Evolutionary conservation across 768 basidiomycete genomes (phyloP).

Genomic region (Leccinellum albellum): DNA sequence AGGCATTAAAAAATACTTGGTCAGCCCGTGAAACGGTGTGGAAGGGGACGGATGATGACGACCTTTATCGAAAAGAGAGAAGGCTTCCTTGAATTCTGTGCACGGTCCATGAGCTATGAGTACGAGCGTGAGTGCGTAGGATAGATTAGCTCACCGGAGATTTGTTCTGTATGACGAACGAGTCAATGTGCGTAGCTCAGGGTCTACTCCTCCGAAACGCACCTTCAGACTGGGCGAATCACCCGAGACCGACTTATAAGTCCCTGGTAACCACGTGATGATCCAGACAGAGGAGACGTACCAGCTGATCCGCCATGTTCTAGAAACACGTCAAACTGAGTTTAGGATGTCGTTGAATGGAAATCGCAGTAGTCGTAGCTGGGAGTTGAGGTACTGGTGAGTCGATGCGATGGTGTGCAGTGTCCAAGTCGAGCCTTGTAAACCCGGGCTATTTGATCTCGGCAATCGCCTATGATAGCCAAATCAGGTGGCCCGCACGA

Average conservation of each 20-base stretch:
- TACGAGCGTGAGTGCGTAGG: neutral
- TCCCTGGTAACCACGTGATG: conserved; percentile 4
- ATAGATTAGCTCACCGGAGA: conserved; percentile 60
- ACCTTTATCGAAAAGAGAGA: conserved; percentile 97
- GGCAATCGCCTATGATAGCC: conserved; percentile 31
- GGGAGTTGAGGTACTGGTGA: conserved; percentile 1
- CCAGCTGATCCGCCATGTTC: conserved; percentile 57
- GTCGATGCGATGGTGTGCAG: conserved; percentile 6
- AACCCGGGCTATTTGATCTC: conserved; percentile 21
- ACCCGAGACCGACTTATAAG: conserved; percentile 17
- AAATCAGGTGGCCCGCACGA: conserved; percentile 16
- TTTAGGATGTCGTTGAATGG: neutral
- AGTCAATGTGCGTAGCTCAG: neutral
- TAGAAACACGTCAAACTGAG: conserved; percentile 10
- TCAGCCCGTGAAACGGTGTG: neutral
- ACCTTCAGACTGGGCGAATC: conserved; percentile 52
- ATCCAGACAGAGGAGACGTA: conserved; percentile 29
- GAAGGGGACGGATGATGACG: neutral
- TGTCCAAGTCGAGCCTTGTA: conserved; percentile 1
- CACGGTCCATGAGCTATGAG: conserved; percentile 2
- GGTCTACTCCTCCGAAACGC: conserved; percentile 15
- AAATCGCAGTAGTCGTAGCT: conserved; percentile 2
- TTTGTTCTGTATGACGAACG: conserved; percentile 63
- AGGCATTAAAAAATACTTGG: neutral
- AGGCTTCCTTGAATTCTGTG: conserved; percentile 96